Evolutionary conservation across 495 filamentous ascomycete species (phyloP), one percentile per base, ranked within the genome.

Genomic region (Penicillium soppii): DNA sequence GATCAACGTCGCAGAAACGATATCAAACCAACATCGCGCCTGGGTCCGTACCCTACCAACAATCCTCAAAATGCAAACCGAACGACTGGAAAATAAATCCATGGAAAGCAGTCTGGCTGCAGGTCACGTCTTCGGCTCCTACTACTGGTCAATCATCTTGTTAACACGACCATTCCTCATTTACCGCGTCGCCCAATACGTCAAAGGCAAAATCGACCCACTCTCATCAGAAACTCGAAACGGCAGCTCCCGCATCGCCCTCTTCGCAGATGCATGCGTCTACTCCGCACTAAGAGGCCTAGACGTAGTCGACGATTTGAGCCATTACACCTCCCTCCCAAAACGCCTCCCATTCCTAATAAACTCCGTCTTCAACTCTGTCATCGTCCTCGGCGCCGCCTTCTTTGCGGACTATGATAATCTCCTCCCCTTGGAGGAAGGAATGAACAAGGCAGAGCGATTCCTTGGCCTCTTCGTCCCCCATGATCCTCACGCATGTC

Each of bases 141-240:
- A 89, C 54, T 85, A 84, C 53, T 87, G 88, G 69, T 88, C 86
- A 1, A 82, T 90, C 39, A 81, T 90, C 19, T 72, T 91, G 5
- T 72, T 91, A n/a, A 77, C 74, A 4, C 67, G 76, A 5, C 88
- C 88, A 4, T 86, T 91, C 55, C 85, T 90, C 44, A 69, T 90
- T 17, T 79, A 73, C 44, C 65, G 76, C 43, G 70, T 81, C 1
- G 74, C 75, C 29, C 66, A 68, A 17, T 71, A 75, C 39, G 69
- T 76, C 15, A 72, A 72, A 52, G 65, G 56, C 47, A 73, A 71
- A 52, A 47, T 41, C 19, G 66, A 67, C 7, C 27, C 65, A 17
- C 56, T 63, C 22, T 37, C 22, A 8, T 26, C 57, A 19, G 57
- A 68, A 16, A 19, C 52, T 22, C 55, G 61, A 30, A 67, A 50